Evolutionary conservation across 2,329 filamentous ascomycete genomes (phyloP), one percentile per base, ranked within the genome.

Genomic region (Beauveria varroae): DNA sequence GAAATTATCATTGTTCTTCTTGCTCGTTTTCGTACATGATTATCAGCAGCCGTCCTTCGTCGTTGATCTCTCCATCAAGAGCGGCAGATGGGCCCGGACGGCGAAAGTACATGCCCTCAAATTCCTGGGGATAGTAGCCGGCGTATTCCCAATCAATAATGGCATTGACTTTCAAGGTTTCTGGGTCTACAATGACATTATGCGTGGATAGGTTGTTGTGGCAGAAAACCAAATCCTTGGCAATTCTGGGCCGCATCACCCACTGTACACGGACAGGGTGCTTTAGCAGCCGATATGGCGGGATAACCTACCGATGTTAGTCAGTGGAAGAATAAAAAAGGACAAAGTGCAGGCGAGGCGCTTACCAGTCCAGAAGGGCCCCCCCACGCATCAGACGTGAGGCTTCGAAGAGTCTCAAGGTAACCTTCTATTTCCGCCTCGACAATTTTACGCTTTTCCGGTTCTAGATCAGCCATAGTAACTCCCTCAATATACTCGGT

Each of bases 111-210:
- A 62, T 60, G 37, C 54, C 60, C 55, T 73, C 70, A 62, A 73
- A 73, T 52, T 67, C 60, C 4, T 55, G 43, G 2, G 69, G 71
- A 46, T 64, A 75, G 62, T 72, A 75, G 1, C 73, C 73, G 1
- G 69, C 69, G 59, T 72, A 74, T 63, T 76, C 74, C 73, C 73
- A 75, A 52, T 75, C 74, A 20, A 76, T 66, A 41, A 75, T 71
- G 8, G 71, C 72, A 2, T 60, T 63, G 14, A 75, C 68, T 47
- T 71, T 70, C 24, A 74, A 56, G 3, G 69, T 70, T 1, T 64
- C 59, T 10, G 63, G 63, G n/a, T 68, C 57, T 8, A 65, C 64
- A 37, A 64, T 62, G 49, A 64, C 57, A 40, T 65, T 65, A 24
- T 64, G 50, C 37, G 44, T 14, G 5, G 60, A 64, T 3, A 65